These are phyloP conservation scores for Daldinia sp. DNA, from an alignment of 2,329 filamentous ascomycete species.

Conservation along the genomic window DNA sequence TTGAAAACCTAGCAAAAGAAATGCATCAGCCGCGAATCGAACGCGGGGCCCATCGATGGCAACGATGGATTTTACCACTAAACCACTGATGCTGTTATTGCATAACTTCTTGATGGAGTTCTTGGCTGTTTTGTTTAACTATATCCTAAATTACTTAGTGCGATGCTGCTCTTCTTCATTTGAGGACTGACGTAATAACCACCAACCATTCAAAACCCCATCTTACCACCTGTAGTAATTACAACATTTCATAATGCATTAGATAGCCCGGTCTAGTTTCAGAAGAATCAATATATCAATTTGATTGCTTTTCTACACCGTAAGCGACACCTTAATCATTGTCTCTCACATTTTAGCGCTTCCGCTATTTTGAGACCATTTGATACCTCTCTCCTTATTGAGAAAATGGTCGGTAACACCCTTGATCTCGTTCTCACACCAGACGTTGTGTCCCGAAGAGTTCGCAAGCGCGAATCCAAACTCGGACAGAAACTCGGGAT, in stretches of 20 bases:
- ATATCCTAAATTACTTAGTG: neutral
- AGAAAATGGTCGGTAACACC: constrained; percentile 61
- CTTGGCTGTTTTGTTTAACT: rapidly evolving
- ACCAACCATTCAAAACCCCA: neutral
- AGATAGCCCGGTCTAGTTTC: no score
- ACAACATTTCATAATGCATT: no score
- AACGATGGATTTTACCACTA: constrained; percentile 68
- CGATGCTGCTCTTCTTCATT: no score
- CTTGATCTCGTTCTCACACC: constrained; percentile 59
- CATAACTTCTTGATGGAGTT: neutral
- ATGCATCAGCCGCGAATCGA: constrained; percentile 60
- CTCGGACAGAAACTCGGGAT: constrained; percentile 57
- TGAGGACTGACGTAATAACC: neutral
- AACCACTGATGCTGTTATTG: constrained; percentile 57
- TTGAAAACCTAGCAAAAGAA: neutral
- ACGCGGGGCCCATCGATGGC: constrained; percentile 64
- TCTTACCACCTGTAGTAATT: no score
- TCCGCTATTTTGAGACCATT: constrained; percentile 29
- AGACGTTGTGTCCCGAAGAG: constrained; percentile 56
- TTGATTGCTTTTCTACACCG: no score
- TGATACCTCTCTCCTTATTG: constrained; percentile 41
- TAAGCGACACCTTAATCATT: no score
- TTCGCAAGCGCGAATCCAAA: constrained; percentile 57
- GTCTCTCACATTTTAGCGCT: constrained; percentile 22
- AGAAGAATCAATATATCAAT: no score